A percentile compares a stretch with the other conserved stretches of the same genome.
Evolutionary conservation across 2,329 filamentous ascomycete species (phyloP).

Genomic region (Thyridium curvatum): DNA sequence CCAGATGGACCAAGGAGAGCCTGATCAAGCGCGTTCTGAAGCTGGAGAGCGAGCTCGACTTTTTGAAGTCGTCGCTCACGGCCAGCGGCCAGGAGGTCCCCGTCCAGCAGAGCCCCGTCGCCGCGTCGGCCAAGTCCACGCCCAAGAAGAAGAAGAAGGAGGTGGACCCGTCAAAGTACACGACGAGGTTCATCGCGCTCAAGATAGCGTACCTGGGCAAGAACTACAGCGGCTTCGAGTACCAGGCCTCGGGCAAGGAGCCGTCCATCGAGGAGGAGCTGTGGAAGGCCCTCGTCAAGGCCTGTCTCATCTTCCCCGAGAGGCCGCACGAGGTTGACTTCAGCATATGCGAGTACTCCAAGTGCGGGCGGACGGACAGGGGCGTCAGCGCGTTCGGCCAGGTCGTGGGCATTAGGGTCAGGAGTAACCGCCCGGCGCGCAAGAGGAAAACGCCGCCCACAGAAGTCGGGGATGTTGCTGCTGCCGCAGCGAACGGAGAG

Average conservation of each 20-base stretch:
- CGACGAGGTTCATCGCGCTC: constrained; percentile 77
- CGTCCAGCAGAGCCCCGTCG: too few species aligned
- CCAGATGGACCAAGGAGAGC: constrained; percentile 60
- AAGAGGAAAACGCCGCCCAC: constrained; percentile 8
- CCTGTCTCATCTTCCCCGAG: constrained; percentile 72
- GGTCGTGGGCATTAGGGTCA: constrained; percentile 76
- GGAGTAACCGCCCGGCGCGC: constrained; percentile 65
- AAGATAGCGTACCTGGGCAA: constrained; percentile 93
- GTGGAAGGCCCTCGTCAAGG: constrained; percentile 83
- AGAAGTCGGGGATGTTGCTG: constrained; percentile 12
- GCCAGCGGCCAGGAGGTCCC: too few species aligned
- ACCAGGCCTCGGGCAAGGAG: constrained; percentile 64
- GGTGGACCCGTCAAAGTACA: constrained; percentile 76
- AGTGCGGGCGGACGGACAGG: constrained; percentile 87
- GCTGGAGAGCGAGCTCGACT: constrained; percentile 59
- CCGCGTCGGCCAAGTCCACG: neutral
- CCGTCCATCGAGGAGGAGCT: constrained; percentile 89
- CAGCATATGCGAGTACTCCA: constrained; percentile 83
- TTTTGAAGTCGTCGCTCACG: neutral
- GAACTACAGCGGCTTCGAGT: constrained; percentile 89
- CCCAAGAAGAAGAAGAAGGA: constrained; percentile 38
- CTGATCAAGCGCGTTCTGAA: constrained; percentile 61
- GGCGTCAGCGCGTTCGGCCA: constrained; percentile 97
- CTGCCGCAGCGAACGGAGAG: constrained; percentile 13
- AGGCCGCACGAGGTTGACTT: constrained; percentile 63